Conservation (phyloP, 768 basidiomycete species). For the Tephrocybe rancida region DNA sequence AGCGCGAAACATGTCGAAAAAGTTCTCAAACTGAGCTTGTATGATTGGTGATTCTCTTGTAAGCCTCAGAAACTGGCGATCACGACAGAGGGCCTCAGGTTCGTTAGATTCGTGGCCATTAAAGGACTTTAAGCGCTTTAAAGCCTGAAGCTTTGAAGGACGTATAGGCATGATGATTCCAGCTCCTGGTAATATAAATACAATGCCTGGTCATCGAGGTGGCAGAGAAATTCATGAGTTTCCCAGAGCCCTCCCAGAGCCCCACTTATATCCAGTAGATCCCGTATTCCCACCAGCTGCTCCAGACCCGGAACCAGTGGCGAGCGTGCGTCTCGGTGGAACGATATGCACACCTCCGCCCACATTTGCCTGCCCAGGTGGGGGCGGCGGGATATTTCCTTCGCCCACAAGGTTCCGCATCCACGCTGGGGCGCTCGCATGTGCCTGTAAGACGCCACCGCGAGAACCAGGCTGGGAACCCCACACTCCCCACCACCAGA, state of each 20-base stretch:
- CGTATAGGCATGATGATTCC: no score
- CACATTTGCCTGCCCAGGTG: constrained; percentile 30
- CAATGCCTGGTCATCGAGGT: neutral
- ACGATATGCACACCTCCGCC: constrained; percentile 60
- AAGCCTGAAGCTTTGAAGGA: no score
- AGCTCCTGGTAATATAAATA: no score
- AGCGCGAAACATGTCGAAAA: no score
- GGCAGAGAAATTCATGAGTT: constrained; percentile 13
- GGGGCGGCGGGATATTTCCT: constrained; percentile 21
- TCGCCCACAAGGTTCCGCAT: constrained; percentile 52
- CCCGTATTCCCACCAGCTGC: constrained; percentile 9
- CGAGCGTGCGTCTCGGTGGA: constrained; percentile 45
- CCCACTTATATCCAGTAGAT: constrained; percentile 18
- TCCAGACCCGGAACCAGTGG: constrained; percentile 9
- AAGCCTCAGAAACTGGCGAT: no score
- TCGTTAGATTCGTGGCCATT: no score
- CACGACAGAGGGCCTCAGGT: no score
- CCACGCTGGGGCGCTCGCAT: constrained; percentile 63
- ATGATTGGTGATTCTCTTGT: no score
- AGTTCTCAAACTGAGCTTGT: no score
- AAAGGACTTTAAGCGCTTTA: no score
- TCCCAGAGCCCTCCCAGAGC: constrained; percentile 23
- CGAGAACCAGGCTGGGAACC: constrained; percentile 44
- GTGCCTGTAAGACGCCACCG: constrained; percentile 40
- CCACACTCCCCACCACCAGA: constrained; percentile 81